Evolutionary conservation across 2,329 filamentous ascomycete species (phyloP).

Genomic region (Epichloe brachyelytri): DNA sequence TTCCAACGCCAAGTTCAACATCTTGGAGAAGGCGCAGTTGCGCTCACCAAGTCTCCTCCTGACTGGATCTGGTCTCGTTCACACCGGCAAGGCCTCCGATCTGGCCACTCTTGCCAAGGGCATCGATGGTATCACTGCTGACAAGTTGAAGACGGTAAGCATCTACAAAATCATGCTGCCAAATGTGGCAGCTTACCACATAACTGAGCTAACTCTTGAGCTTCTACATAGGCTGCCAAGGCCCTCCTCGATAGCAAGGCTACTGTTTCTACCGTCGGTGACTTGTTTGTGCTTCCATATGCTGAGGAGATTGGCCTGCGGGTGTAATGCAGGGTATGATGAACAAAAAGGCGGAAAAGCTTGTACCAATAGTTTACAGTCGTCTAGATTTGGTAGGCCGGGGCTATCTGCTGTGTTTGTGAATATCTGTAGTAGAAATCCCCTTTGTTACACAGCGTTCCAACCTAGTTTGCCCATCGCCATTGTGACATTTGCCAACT

Average conservation of each 20-base stretch:
- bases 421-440: constrained; percentile 34
- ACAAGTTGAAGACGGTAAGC: constrained; percentile 76
- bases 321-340: constrained; percentile 52
- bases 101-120: constrained; percentile 66
- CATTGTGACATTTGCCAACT: background rate
- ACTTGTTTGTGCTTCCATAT: constrained; percentile 81
- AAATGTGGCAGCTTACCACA: background rate
- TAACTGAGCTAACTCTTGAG: constrained; percentile 9
- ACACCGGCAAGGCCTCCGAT: constrained; percentile 72
- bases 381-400: constrained; percentile 24
- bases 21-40: constrained; percentile 70
- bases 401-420: constrained; percentile 21
- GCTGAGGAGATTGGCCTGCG: constrained; percentile 88
- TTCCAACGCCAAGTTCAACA: constrained; percentile 85
- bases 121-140: constrained; percentile 68
- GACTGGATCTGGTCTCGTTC: constrained; percentile 73
- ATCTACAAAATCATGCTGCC: background rate
- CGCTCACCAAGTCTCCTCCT: constrained; percentile 66
- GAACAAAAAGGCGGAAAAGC: constrained; percentile 16
- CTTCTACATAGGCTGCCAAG: constrained; percentile 66
- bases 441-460: constrained; percentile 15
- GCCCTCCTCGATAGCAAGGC: constrained; percentile 78
- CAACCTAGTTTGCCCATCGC: background rate
- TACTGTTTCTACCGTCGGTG: constrained; percentile 78
- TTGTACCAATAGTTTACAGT: constrained; percentile 30